Base-by-base conservation (phyloP, 2,329 filamentous ascomycete species). In the Byssothecium circinans region DNA sequence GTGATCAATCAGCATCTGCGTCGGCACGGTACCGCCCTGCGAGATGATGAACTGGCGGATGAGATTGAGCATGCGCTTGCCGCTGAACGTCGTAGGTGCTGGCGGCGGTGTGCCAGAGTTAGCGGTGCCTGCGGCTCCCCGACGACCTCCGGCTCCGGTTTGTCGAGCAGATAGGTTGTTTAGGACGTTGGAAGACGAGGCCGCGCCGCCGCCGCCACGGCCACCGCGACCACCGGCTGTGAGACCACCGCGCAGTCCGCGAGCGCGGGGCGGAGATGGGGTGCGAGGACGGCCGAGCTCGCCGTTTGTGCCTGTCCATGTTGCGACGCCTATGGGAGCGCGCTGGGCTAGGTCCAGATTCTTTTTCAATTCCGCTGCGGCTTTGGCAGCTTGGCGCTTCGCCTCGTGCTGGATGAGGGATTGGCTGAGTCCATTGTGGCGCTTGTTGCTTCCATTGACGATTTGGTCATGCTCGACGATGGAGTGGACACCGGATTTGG, bases 401-500 rank as follows among this genome's bases (percentile, higher is more conserved):
- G 92, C 92, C 71, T 96, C 91, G 8, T 84, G 82, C 57, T 89
- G 86, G 39, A 96, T 84, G 56, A 95, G 86, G 19, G 81, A 81
- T 4, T 85, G 84, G 61, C 96, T 89, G 0, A 90, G 88, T 52
- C 84, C 81, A 15, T 89, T 75, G 45, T 84, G 84, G 42, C 83
- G 82, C 58, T 84, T 87, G 27, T 60, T 62, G 42, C 64, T 66
- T 6, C 65, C 64, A 42, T 61, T 66, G 44, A 97, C 82, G 61
- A 97, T 95, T 43, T 90, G 83, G 57, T 97, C 94, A 66, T 99
- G 94, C 61, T 96, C 89, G 36, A 96, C 82, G 0, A 91, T 89
- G n/a, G 88, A 91, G 61, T 95, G 91, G 1, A 97, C 88, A 2
- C 86, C 88, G 0, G 89, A 88, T 33, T 86, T 84, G 1, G 91